Evolutionary conservation across 306 rosid genomes (phyloP).

Genomic region (Datisca glomerata): DNA sequence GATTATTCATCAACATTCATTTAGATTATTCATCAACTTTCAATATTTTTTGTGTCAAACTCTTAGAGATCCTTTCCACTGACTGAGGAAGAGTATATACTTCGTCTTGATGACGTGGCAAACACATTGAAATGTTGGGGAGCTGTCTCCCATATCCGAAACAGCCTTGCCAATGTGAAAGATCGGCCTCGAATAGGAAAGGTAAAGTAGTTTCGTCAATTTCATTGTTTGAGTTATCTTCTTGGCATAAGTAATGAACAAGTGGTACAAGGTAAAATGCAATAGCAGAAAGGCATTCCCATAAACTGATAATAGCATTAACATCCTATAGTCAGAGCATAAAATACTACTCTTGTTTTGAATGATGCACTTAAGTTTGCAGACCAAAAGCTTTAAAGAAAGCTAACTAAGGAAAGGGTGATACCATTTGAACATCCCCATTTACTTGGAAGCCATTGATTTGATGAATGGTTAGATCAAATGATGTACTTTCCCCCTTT

Average conservation of each 20-base stretch:
- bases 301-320: neutral
- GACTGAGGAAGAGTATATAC: conserved; percentile 90
- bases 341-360: neutral
- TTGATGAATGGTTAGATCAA: too few relatives aligned
- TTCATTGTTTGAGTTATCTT: neutral
- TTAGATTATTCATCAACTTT: too few relatives aligned
- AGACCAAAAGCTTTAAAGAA: too few relatives aligned
- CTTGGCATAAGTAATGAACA: too few relatives aligned
- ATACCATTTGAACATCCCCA: too few relatives aligned
- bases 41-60: conserved; percentile 1
- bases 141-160: conserved; percentile 95
- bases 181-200: conserved; percentile 96
- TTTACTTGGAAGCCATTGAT: too few relatives aligned
- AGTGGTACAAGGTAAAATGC: too few relatives aligned
- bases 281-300: too few relatives aligned
- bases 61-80: conserved; percentile 82
- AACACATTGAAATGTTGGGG: conserved; percentile 94
- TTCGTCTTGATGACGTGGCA: conserved; percentile 90
- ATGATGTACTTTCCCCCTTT: too few relatives aligned
- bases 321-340: neutral
- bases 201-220: conserved; percentile 30
- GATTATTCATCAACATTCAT: too few relatives aligned
- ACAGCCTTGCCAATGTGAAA: conserved; percentile 67
- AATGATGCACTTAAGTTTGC: neutral
- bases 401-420: too few relatives aligned